Evolutionary conservation across 331 rosid genomes (phyloP).

Genomic region (Malus hybrid): DNA sequence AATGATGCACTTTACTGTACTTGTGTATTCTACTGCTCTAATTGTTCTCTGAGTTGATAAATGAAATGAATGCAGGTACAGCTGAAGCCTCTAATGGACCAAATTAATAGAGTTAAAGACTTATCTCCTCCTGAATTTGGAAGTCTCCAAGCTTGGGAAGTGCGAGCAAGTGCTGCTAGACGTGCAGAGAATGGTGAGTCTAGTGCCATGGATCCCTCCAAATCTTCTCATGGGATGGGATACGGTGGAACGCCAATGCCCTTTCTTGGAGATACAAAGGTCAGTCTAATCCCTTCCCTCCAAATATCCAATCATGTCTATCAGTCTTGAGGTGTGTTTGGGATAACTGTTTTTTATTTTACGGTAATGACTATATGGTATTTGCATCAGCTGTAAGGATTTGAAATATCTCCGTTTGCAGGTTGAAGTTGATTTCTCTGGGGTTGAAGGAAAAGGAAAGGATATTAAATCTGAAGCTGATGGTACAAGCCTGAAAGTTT

Average conservation of each 20-base stretch:
- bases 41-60: background rate
- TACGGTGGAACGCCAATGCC: constrained; percentile 91
- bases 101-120: constrained; percentile 80
- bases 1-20: background rate
- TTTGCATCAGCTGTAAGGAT: background rate
- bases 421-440: constrained; percentile 92
- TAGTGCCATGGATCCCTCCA: constrained; percentile 58
- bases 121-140: constrained; percentile 92
- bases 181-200: constrained; percentile 83
- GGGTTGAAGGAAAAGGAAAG: constrained; percentile 61
- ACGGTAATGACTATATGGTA: background rate
- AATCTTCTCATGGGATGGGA: constrained; percentile 60
- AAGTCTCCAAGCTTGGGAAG: constrained; percentile 97
- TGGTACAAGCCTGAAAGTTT: constrained; percentile 51
- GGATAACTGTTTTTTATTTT: background rate
- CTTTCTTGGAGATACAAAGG: constrained; percentile 91
- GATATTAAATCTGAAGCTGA: constrained; percentile 66
- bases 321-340: background rate
- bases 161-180: constrained; percentile 76
- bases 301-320: background rate
- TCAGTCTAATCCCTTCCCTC: constrained; percentile 18
- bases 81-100: constrained; percentile 88
- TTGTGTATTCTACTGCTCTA: background rate
- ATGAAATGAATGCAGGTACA: constrained; percentile 54
- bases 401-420: constrained; percentile 13